Evolutionary conservation across 73 alveolate genomes (phyloP).

Genomic region (Tetrahymena elliotti): DNA sequence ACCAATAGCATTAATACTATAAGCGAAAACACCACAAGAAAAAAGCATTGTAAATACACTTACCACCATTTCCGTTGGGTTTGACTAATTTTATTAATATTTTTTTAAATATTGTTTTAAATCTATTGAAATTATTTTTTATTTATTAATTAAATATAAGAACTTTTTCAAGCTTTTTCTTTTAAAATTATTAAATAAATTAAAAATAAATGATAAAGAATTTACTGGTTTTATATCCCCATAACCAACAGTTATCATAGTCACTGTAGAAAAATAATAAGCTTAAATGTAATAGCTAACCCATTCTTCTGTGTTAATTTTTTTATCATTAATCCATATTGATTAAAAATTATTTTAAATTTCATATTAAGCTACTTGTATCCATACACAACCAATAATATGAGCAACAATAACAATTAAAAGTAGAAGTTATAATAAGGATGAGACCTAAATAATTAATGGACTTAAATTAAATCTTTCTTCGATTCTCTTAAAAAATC

Average conservation of each 20-base stretch:
- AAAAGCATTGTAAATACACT: background rate
- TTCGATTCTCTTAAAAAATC: background rate
- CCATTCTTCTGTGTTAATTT: background rate
- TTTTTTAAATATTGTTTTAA: background rate
- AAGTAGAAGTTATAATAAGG: background rate
- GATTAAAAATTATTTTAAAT: background rate
- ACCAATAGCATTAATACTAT: background rate
- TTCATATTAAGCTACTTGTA: background rate
- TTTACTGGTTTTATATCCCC: background rate
- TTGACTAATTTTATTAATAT: background rate
- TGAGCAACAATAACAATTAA: background rate
- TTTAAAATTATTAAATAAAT: no score
- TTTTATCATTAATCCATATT: background rate
- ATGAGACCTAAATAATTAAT: background rate
- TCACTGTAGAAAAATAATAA: background rate
- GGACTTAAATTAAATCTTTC: background rate
- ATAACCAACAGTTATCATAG: background rate
- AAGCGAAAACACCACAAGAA: background rate
- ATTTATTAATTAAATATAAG: no score
- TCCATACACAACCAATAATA: background rate
- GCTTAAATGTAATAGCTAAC: background rate
- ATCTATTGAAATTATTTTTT: no score
- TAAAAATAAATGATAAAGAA: background rate
- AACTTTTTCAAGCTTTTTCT: no score
- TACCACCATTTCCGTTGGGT: background rate